Base-by-base conservation (phyloP, 148 eudicot genomes). In the Limonium bicolor region DNA sequence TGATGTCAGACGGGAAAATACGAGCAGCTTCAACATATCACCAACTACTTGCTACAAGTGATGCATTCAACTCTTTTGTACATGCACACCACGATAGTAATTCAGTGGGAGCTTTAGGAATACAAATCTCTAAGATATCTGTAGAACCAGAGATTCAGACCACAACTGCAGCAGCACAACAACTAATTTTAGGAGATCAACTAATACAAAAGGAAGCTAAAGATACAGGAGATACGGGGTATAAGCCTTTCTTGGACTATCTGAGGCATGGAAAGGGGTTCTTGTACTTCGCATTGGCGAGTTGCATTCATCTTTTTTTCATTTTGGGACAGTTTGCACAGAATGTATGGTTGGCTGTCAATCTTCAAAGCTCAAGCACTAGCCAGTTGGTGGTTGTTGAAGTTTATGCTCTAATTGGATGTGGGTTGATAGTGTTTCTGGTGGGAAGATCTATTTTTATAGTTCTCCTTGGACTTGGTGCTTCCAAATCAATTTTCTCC, bases 221-320 rank as follows among this genome's bases (percentile, higher is more conserved):
- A 59, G 92, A 73, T 49, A 57, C 31, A 14, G 92, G 92, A 49
- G 63, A 68, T 44, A 69, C 27, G 13, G 77, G 80, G 29, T 43
- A 62, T 16, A 70, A 58, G 48, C 80, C 84, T 6, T 80, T 76
- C 47, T n/a, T 60, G 4, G 66, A 72, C 30, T 81, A 81, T 51
- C 41, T 81, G 31, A 60, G 55, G 16, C 68, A 73, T 36, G 66
- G 54, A 44, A 65, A 51, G 50, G 73, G 83, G 29, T 61, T 42
- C 60, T 55, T 73, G 26, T 67, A 55, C 41, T 47, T 66, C 36
- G 54, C 66, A 32, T 10, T 70, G 29, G 62, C 78, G 25, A 36
- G 56, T 15, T 19, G 50, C 3, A 51, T 58, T 20, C 85, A 77
- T 24, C 33, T 56, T 24, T 27, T 51, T 14, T 70, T 48, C 31